Conservation (phyloP, 805 yeast species). For the Cyberlindnera subsufficiens region DNA sequence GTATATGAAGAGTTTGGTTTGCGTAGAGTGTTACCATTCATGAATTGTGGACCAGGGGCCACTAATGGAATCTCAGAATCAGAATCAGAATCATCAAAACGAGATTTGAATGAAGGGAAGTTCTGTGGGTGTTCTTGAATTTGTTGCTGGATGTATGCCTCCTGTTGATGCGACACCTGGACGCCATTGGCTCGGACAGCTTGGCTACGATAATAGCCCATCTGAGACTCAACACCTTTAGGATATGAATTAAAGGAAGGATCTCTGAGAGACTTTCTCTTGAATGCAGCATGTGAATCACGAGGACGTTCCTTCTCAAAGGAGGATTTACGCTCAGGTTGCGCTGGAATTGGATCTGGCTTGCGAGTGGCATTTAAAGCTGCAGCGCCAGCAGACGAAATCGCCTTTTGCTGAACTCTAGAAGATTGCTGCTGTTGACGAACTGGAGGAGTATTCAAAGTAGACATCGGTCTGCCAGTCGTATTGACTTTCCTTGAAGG, state of each 20-base stretch:
- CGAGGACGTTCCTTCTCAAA: slow-evolving; percentile 42
- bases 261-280: slow-evolving; percentile 30
- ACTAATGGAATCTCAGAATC: slow-evolving; percentile 35
- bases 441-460: neutral
- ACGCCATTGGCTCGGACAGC: slow-evolving; percentile 11
- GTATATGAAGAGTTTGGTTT: slow-evolving; percentile 22
- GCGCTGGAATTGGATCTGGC: slow-evolving; percentile 27
- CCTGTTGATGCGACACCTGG: slow-evolving; percentile 9
- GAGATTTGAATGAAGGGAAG: slow-evolving; percentile 31
- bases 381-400: slow-evolving; percentile 22
- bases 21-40: slow-evolving; percentile 10
- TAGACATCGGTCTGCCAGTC: slow-evolving; percentile 8
- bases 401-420: slow-evolving; percentile 1
- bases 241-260: slow-evolving; percentile 19
- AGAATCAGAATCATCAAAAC: slow-evolving; percentile 61
- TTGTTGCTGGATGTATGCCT: slow-evolving; percentile 1
- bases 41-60: slow-evolving; percentile 15
- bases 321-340: slow-evolving; percentile 37
- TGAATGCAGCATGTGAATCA: slow-evolving; percentile 30
- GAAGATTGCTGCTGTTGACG: neutral
- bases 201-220: slow-evolving; percentile 24
- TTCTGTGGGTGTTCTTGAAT: neutral
- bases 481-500: neutral
- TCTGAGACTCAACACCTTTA: slow-evolving; percentile 15
- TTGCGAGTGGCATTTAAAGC: slow-evolving; percentile 46